phyloP scores from a whole-genome alignment of 2,329 filamentous ascomycete species.

The Ophiosphaerella korrae region DNA sequence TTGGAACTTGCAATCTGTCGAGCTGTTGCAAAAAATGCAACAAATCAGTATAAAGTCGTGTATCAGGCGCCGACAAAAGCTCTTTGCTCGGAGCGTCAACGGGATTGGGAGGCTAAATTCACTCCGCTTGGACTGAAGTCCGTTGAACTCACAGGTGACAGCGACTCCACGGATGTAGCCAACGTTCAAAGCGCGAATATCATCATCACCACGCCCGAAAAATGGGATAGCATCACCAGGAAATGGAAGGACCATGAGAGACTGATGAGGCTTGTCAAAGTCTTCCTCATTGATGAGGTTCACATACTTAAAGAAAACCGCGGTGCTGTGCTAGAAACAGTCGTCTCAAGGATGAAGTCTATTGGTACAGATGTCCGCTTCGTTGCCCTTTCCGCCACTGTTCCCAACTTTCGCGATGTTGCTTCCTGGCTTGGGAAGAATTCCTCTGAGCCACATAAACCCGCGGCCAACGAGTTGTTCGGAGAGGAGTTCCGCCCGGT shows the following conservation, averaged over 20 bases:
- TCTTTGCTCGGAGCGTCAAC: constrained; percentile 74
- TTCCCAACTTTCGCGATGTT: constrained; percentile 82
- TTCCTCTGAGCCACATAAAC: constrained; percentile 61
- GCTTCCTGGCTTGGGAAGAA: constrained; percentile 78
- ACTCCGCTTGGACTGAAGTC: constrained; percentile 68
- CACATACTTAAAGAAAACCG: constrained; percentile 82
- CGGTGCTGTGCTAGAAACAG: constrained; percentile 79
- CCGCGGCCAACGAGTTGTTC: constrained; percentile 72
- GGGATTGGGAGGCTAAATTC: constrained; percentile 81
- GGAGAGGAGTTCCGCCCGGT: constrained; percentile 82
- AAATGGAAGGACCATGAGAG: constrained; percentile 83
- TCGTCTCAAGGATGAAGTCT: constrained; percentile 87
- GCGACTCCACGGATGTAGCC: constrained; percentile 67
- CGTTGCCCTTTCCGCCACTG: constrained; percentile 79
- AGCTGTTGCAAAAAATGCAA: constrained; percentile 62
- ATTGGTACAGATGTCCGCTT: constrained; percentile 77
- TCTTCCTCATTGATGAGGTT: constrained; percentile 87
- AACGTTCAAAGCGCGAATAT: constrained; percentile 76
- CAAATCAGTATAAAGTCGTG: constrained; percentile 74
- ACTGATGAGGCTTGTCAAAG: constrained; percentile 73
- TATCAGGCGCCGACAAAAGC: constrained; percentile 88
- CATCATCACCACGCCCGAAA: constrained; percentile 87
- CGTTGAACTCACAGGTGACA: constrained; percentile 82
- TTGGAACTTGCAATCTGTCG: constrained; percentile 83
- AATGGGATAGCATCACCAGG: constrained; percentile 87